Evolutionary conservation across 1,284 basidiomycete genomes (phyloP).

Genomic region (Irpex sp.): DNA sequence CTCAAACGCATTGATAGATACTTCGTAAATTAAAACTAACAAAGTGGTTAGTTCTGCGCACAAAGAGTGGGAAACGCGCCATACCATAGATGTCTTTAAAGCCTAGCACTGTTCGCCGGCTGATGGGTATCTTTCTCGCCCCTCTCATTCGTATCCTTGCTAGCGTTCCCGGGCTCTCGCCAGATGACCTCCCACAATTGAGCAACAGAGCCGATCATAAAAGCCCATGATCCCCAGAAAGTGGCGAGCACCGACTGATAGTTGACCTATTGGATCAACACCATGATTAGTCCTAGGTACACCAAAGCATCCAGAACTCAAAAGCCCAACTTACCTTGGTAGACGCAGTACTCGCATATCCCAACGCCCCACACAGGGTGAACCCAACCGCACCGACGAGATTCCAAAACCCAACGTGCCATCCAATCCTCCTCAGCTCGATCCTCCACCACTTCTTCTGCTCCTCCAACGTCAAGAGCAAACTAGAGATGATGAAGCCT

Average conservation of each 20-base stretch:
- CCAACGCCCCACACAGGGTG: conserved; percentile 50
- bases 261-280: conserved; percentile 17
- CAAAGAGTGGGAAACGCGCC: no score
- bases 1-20: no score
- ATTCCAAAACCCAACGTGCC: conserved; percentile 52
- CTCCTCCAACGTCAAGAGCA: conserved; percentile 52
- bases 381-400: conserved; percentile 54
- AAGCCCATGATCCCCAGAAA: conserved; percentile 62
- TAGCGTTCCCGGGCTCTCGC: conserved; percentile 15
- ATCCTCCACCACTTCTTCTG: conserved; percentile 51
- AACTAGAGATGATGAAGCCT: conserved; percentile 52
- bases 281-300: no score
- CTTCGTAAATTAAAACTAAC: no score
- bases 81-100: no score
- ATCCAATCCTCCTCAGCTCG: conserved; percentile 39
- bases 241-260: conserved; percentile 53
- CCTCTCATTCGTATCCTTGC: not conserved
- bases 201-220: conserved; percentile 53
- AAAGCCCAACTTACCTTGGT: conserved; percentile 15
- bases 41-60: no score
- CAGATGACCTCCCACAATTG: conserved; percentile 44
- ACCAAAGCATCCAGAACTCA: not conserved
- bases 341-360: conserved; percentile 34
- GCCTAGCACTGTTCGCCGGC: no score
- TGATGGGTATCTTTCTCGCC: not conserved